These are phyloP conservation scores for Grigorovia humatica DNA, from an alignment of 805 yeast genomes.

Conservation along the genomic window DNA sequence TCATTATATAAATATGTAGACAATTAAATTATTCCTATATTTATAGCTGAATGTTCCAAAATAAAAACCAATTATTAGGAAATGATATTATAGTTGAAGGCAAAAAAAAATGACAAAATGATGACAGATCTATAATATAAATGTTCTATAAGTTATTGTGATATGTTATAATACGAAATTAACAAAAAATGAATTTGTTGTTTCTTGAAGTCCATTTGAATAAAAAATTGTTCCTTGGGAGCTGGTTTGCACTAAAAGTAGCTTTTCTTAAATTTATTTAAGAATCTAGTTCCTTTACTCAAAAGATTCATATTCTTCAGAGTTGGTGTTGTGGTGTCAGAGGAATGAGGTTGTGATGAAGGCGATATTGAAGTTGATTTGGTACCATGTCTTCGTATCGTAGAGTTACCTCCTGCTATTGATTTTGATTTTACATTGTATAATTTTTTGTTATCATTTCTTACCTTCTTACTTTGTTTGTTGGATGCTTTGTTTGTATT, in stretches of 20 bases:
- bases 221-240: too few relatives aligned
- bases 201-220: too few relatives aligned
- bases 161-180: too few relatives aligned
- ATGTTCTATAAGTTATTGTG: too few relatives aligned
- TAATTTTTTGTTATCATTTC: neutral
- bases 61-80: neutral
- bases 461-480: neutral
- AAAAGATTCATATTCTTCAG: neutral
- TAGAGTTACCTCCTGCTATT: neutral
- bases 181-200: too few relatives aligned
- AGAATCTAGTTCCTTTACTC: conserved; percentile 1
- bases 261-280: conserved; percentile 8
- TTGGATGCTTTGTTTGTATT: neutral
- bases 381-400: neutral
- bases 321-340: neutral
- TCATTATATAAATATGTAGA: neutral
- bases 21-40: too few relatives aligned
- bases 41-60: neutral
- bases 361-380: neutral
- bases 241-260: conserved; percentile 1
- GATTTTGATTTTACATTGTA: neutral
- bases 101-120: too few relatives aligned
- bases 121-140: too few relatives aligned
- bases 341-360: neutral
- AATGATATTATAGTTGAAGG: too few relatives aligned